Evolutionary conservation across 495 filamentous ascomycete species (phyloP), one percentile per base, ranked within the genome.

Genomic region (Trichoderma reesei): DNA sequence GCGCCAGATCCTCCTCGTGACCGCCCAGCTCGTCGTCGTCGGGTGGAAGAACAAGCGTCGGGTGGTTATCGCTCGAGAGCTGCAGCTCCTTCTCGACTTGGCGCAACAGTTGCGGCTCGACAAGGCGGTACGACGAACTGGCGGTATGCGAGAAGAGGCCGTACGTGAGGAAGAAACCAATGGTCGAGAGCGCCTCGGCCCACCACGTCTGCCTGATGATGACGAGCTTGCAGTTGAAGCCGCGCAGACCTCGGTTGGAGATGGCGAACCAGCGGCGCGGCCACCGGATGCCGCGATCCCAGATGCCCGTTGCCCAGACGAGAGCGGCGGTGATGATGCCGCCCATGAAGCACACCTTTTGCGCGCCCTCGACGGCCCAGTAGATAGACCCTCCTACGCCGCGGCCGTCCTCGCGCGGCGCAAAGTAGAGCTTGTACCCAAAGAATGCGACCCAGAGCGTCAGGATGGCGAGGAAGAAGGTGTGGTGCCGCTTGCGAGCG

Each of bases 171-270:
- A 95, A 79, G 72, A 91, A 90, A 18, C 84, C 84, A 54, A 90
- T 66, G 64, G 87, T 86, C 38, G 85, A 86, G 41, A 88, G 69
- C 59, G 88, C 69, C 69, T 96, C 90, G 68, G 85, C 85, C 85
- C 86, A 91, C 85, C 90, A 96, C 3, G 90, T 82, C 37, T 90
- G 85, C 68, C 87, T 87, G 63, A 95, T 88, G 34, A 96, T 80
- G 26, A 98, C 92, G 64, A 98, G 84, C 77, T 98, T 98, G 76
- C 90, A 88, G 73, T 98, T 98, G 83, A 98, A 92, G 26, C 82
- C 88, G 48, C 94, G 83, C 63, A 98, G 80, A 48, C 94, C 94
- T 34, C 92, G 83, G 73, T 98, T 98, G 60, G 92, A 86, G 59
- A 91, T 83, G 65, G 83, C 86, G 67, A 97, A 85, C 88, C 93